Conservation (phyloP, 495 filamentous ascomycete genomes). For the Astrothelium macrocarpum region DNA sequence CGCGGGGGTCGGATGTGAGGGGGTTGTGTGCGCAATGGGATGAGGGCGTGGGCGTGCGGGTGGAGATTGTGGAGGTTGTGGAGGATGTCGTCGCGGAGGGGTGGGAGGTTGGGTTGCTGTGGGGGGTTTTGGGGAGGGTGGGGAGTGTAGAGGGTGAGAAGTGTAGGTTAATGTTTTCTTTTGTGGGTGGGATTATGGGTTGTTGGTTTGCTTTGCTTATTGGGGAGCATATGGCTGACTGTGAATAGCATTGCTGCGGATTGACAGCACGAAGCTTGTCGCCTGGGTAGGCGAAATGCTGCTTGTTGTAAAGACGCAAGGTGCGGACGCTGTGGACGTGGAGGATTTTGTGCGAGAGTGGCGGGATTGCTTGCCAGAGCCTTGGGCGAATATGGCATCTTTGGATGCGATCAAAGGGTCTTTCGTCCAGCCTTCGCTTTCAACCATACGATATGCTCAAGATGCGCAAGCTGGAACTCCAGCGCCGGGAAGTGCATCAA, state of each 20-base stretch:
- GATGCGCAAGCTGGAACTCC: not conserved
- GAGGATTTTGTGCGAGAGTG: slow-evolving; percentile 43
- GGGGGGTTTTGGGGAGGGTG: slow-evolving; percentile 37
- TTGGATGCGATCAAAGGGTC: slow-evolving; percentile 37
- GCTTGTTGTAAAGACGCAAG: slow-evolving; percentile 36
- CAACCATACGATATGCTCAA: slow-evolving; percentile 12
- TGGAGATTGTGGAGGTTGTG: slow-evolving; percentile 24
- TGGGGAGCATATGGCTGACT: slow-evolving; percentile 9
- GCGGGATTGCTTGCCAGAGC: slow-evolving; percentile 50
- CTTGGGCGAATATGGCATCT: slow-evolving; percentile 45
- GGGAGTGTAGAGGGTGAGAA: slow-evolving; percentile 14
- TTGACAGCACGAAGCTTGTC: slow-evolving; percentile 32
- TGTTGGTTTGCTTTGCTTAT: slow-evolving; percentile 23
- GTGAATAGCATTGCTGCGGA: slow-evolving; percentile 40
- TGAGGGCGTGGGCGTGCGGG: slow-evolving; percentile 16
- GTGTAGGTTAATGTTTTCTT: not conserved
- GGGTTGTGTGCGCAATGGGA: slow-evolving; percentile 25
- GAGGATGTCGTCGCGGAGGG: slow-evolving; percentile 10
- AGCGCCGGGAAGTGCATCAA: slow-evolving; percentile 6
- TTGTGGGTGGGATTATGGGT: not conserved
- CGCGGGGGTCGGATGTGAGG: slow-evolving; percentile 29
- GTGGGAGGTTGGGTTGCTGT: slow-evolving; percentile 36
- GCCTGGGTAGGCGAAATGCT: slow-evolving; percentile 44
- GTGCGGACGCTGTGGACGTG: slow-evolving; percentile 29
- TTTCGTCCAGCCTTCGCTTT: slow-evolving; percentile 13